Evolutionary conservation across 352 stramenopile genomes (phyloP).

Genomic region (Phytophthora chlamydospora): DNA sequence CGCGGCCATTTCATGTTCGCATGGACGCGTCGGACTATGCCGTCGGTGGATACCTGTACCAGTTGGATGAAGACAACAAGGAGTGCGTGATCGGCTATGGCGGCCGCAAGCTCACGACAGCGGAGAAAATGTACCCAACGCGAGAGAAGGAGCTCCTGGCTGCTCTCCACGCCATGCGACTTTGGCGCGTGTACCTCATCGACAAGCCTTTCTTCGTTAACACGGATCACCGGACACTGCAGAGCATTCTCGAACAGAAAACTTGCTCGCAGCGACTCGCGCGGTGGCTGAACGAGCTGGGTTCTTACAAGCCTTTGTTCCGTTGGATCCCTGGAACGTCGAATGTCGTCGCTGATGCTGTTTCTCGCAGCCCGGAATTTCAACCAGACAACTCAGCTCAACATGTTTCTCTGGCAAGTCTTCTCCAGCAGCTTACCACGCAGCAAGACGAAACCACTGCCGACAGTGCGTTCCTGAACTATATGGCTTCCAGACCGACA

Average conservation of each 20-base stretch:
- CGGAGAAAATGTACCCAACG: slow-evolving; percentile 14
- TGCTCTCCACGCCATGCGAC: slow-evolving; percentile 15
- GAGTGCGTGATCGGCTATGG: slow-evolving; percentile 13
- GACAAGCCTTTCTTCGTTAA: slow-evolving; percentile 18
- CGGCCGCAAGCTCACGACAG: slow-evolving; percentile 11
- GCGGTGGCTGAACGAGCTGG: slow-evolving; percentile 21
- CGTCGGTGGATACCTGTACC: background rate
- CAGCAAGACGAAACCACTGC: background rate
- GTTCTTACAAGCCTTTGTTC: slow-evolving; percentile 20
- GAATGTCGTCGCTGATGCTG: slow-evolving; percentile 18
- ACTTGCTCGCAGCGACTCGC: slow-evolving; percentile 7
- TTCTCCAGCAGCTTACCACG: background rate
- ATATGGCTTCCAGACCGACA: background rate
- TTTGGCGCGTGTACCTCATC: slow-evolving; percentile 19
- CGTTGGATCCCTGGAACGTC: slow-evolving; percentile 18
- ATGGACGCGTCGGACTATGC: background rate
- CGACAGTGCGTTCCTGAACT: background rate
- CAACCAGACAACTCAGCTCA: background rate
- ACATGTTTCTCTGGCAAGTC: background rate
- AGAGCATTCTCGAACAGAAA: slow-evolving; percentile 11
- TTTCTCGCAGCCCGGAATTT: background rate
- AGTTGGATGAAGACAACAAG: background rate
- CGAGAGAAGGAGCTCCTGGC: slow-evolving; percentile 24
- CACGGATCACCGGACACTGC: slow-evolving; percentile 15
- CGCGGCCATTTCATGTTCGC: background rate